Base-by-base conservation (phyloP, 2,329 filamentous ascomycete genomes). In the Microdochium nivale region DNA sequence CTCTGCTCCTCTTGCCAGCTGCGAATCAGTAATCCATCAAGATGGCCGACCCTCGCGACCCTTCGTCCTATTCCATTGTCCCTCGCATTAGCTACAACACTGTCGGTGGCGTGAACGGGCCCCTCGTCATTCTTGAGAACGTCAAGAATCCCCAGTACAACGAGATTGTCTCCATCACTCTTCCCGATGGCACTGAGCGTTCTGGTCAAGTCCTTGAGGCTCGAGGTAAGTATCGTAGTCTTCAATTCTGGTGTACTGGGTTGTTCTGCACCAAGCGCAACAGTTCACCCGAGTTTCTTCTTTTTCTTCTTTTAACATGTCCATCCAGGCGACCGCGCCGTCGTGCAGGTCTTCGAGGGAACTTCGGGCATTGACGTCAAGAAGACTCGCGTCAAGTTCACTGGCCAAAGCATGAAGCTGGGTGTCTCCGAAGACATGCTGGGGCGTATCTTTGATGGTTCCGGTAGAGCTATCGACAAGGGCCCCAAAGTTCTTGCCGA, bases 401-500 rank as follows among this genome's bases (percentile, higher is more conserved):
- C 88, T 30, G 94, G 94, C 55, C 83, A 96, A 76, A 97, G 89
- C 76, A 77, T 99, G 77, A 97, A 97, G 82, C 87, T 99, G 50
- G 94, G 94, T 72, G 94, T 99, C 54, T 97, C 94, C 50, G 95
- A 99, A 76, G 94, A 99, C 77, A 99, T 99, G 94, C 75, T 99
- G 73, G 94, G 94, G 59, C 92, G 95, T 77, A 90, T 97, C 71
- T 99, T 99, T 68, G 91, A 99, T 76, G 94, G 94, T 65, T 97
- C 94, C 55, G 94, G 94, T 67, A 87, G 92, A 71, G 88, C 95
- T 62, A 99, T 99, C 70, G 94, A 99, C 76, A 99, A 97, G 77
- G 94, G 95, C 51, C 94, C 94, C 55, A 97, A 96, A 77, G 94
- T 99, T 64, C 77, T 99, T 59, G 91, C 94, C 50, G 94, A 99